These are phyloP conservation scores for Colletotrichum horii DNA, from an alignment of 2,329 filamentous ascomycete species.

Conservation along the genomic window DNA sequence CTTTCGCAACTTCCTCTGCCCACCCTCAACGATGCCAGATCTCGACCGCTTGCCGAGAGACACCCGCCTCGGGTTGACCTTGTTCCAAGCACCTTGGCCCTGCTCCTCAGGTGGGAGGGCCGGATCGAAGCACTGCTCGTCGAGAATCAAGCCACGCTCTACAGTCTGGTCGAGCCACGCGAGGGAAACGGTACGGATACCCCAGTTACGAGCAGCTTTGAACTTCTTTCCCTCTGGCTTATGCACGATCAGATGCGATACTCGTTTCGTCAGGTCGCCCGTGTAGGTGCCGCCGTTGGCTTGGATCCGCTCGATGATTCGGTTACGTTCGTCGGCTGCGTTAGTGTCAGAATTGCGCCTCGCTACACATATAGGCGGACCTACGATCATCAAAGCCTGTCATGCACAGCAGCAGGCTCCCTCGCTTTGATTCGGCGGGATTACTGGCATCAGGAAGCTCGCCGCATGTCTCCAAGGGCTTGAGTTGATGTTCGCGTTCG, in stretches of 20 bases:
- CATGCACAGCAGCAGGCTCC: conserved; percentile 56
- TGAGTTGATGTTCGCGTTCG: conserved; percentile 70
- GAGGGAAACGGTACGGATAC: conserved; percentile 76
- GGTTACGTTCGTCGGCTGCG: conserved; percentile 67
- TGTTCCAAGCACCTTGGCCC: conserved; percentile 79
- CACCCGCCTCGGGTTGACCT: conserved; percentile 49
- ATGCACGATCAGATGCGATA: conserved; percentile 86
- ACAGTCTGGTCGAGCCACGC: conserved; percentile 88
- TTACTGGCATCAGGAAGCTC: conserved; percentile 29
- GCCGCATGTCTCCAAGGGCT: conserved; percentile 63
- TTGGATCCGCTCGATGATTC: conserved; percentile 71
- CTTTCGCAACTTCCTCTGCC: conserved; percentile 82
- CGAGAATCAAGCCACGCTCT: conserved; percentile 86
- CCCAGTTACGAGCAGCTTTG: conserved; percentile 83
- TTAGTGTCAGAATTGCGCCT: neutral
- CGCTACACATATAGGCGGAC: conserved; percentile 15
- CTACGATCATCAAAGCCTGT: conserved; percentile 61
- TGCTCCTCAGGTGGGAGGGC: conserved; percentile 71
- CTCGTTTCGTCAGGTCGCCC: conserved; percentile 82
- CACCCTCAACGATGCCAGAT: conserved; percentile 58
- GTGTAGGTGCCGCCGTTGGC: conserved; percentile 83
- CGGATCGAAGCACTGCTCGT: conserved; percentile 86
- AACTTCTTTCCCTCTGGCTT: conserved; percentile 89
- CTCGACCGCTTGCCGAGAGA: conserved; percentile 65
- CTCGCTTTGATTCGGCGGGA: conserved; percentile 37